phyloP scores from a whole-genome alignment of 2,329 filamentous ascomycete species.

The Trichoderma oligosporum region DNA sequence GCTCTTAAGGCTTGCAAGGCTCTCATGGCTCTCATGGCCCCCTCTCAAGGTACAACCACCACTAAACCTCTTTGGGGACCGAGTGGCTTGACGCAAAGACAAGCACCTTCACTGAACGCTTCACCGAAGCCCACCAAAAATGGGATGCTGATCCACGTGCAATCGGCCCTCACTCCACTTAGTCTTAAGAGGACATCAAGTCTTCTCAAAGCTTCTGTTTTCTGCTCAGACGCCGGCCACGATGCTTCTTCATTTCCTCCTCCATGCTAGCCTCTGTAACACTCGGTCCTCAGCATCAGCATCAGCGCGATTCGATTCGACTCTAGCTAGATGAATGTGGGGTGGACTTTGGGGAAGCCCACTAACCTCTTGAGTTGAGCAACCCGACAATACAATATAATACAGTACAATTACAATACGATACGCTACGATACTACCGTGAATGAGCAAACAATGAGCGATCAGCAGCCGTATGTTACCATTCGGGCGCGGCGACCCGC shows the following conservation, averaged over 20 bases:
- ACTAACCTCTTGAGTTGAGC: not conserved
- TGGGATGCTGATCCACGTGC: constrained; percentile 10
- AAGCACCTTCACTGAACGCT: constrained; percentile 1
- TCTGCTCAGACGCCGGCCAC: not conserved
- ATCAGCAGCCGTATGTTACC: constrained; percentile 49
- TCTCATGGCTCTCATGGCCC: too few species aligned
- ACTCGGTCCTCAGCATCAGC: not conserved
- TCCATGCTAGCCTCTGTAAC: constrained; percentile 4
- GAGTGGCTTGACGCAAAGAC: constrained; percentile 16
- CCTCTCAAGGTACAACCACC: not conserved
- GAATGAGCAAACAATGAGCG: constrained; percentile 36
- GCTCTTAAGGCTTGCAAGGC: too few species aligned
- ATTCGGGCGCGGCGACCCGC: constrained; percentile 48
- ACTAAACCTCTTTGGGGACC: constrained; percentile 25
- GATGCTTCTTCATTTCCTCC: constrained; percentile 6
- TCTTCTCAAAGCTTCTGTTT: constrained; percentile 6
- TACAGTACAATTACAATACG: too few species aligned
- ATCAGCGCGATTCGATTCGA: not conserved
- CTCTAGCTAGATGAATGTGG: constrained; percentile 14
- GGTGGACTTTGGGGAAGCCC: constrained; percentile 11
- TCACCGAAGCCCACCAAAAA: constrained; percentile 13
- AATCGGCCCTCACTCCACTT: constrained; percentile 12
- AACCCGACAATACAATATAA: too few species aligned
- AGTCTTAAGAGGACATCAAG: constrained; percentile 2
- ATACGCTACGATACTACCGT: not conserved